A percentile compares a stretch with the other conserved stretches of the same genome.
These are phyloP conservation scores for Metschnikowia noctiluminum DNA, from an alignment of 805 yeast genomes.

Conservation along the genomic window DNA sequence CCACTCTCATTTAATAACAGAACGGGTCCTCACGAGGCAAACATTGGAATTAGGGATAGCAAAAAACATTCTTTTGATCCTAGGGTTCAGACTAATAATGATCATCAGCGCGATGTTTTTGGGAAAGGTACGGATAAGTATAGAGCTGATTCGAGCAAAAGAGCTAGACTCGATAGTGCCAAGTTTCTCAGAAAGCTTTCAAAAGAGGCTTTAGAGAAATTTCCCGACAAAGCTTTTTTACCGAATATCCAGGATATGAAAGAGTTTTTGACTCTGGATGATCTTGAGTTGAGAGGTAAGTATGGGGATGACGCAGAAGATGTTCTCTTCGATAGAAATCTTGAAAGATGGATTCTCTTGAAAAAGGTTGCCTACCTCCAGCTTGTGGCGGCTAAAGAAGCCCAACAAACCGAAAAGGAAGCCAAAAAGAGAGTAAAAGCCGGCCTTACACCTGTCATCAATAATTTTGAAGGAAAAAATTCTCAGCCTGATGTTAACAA, in stretches of 20 bases:
- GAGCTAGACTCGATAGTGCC: constrained; percentile 52
- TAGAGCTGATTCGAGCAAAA: constrained; percentile 43
- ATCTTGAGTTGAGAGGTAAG: constrained; percentile 30
- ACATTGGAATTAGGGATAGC: constrained; percentile 77
- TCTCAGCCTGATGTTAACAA: background rate
- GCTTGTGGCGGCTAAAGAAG: constrained; percentile 55
- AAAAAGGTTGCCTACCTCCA: constrained; percentile 70
- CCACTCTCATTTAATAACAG: constrained; percentile 76
- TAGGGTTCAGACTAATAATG: constrained; percentile 64
- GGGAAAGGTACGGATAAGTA: constrained; percentile 74
- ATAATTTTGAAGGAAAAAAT: constrained; percentile 4
- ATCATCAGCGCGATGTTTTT: constrained; percentile 67
- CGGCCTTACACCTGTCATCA: constrained; percentile 24
- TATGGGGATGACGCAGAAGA: constrained; percentile 39
- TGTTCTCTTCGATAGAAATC: constrained; percentile 40
- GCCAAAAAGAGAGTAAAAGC: constrained; percentile 32
- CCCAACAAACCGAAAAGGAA: constrained; percentile 38
- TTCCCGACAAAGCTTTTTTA: constrained; percentile 34
- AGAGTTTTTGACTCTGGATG: constrained; percentile 52
- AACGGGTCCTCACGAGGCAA: constrained; percentile 73
- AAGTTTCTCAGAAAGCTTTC: constrained; percentile 58
- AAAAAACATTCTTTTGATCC: constrained; percentile 80
- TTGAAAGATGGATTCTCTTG: constrained; percentile 66
- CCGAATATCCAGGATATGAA: constrained; percentile 59
- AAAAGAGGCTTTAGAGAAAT: constrained; percentile 39